Evolutionary conservation across 2,329 filamentous ascomycete genomes (phyloP), one percentile per base, ranked within the genome.

Genomic region (Proliferodiscus dingleyae): DNA sequence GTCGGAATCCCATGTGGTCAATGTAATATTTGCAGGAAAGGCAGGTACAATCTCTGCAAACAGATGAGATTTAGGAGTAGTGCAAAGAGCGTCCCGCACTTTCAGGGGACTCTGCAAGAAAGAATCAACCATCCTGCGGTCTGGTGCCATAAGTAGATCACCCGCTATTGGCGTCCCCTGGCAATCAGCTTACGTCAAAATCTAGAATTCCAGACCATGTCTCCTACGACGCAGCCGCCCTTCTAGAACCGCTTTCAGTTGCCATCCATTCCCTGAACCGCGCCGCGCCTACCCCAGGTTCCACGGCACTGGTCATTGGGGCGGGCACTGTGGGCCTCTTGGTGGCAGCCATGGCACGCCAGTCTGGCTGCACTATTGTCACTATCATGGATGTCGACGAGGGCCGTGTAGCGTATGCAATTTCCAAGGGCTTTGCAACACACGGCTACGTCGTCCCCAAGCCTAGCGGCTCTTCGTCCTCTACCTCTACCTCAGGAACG

Each of bases 1-100:
- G 90, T 91, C 52, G 94, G 95, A 68, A 81, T 96, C 59, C 89
- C 91, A 65, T 97, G 91, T 78, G 81, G 85, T 64, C 77, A 80
- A 62, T 96, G 90, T 75, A 87, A 90, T 66, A 87, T 89, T 34
- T 96, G 90, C 69, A 74, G 94, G 58, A 93, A 87, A 30, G 91
- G 91, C 42, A 83, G 89, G 56, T 83, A 81, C 60, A 82, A 82
- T 53, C 70, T 82, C 13, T 82, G 78, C 66, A 77, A 77, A 61
- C 73, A 71, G 60, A 72, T 82, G 71, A 71, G 73, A 34, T 83
- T 83, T 61, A 70, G 79, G 55, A 80, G 77, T 59, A 80, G 75
- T 52, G 78, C 77, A 45, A 81, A 81, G 61, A 78, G 72, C 29
- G 71, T 78, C n/a, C 79, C 79, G 47, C 79, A 82, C 58, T 80